Base-by-base conservation (phyloP, 305 asterid species). In the Solanum hybrid region DNA sequence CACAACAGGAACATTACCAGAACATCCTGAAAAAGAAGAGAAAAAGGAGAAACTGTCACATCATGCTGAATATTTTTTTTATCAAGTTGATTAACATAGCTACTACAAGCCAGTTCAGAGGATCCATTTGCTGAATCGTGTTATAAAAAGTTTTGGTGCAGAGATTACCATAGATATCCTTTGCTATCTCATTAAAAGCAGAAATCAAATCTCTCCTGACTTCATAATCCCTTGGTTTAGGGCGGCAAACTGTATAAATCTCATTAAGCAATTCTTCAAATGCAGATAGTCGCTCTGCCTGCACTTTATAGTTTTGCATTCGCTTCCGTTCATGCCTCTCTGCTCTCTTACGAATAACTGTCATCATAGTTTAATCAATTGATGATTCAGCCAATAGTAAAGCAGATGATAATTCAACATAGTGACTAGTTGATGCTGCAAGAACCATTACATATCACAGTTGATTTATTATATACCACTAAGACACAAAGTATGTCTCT, bases 341-440 rank as follows among this genome's bases (percentile, higher is more conserved):
- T 36, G 96, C 95, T 92, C 95, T 96, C 92, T 90, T 96, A 79
- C 91, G 93, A 90, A 97, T 92, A 92, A 97, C 99, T 97, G 97
- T 38, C 90, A 34, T 77, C 89, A 51, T 19, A 77, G 76, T 76
- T 51, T 11, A 40, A 80, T 77, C 84, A 51, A 64, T 8, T 45
- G 77, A 88, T 34, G 86, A 51, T 45, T 82, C 87, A 82, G 29
- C 40, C 10, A 82, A 15, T 29, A 82, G 73, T 82, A 45, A 29
- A 82, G 71, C 73, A 29, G 27, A 29, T 45, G 87, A 82, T 45
- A 82, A 45, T 29, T 82, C 73, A 82, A 45, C 87, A 1, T 27
- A 42, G 72, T 26, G 27, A 82, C 27, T 82, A 14, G 64, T 27
- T 82, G 26, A 14, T 27, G 5, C 72, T 42, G 72, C 38, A 82